These are phyloP conservation scores for Endocarpon pusillum DNA, from an alignment of 495 filamentous ascomycete genomes.

Conservation along the genomic window DNA sequence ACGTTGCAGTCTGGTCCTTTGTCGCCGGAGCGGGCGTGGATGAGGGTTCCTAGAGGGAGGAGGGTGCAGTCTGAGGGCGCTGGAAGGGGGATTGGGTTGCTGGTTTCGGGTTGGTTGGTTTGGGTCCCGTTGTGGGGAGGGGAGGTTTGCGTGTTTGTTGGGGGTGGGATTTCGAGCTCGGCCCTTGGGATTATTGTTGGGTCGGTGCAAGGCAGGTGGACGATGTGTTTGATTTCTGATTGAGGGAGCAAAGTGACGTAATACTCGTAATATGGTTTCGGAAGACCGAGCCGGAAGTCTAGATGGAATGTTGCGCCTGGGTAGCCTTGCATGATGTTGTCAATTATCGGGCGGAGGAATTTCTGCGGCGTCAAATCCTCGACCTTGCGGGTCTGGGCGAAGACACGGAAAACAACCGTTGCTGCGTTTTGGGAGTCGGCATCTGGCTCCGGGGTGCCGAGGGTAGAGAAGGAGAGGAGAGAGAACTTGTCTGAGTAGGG, in stretches of 20 bases:
- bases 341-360: conserved; percentile 22
- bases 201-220: conserved; percentile 10
- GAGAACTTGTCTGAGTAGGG: conserved; percentile 12
- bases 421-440: conserved; percentile 19
- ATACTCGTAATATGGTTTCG: conserved; percentile 23
- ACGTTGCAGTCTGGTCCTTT: conserved; percentile 36
- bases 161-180: conserved; percentile 1
- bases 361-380: conserved; percentile 18
- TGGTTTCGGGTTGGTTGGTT: conserved; percentile 17
- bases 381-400: conserved; percentile 20
- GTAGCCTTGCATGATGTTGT: conserved; percentile 27
- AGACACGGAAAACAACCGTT: conserved; percentile 22
- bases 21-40: conserved; percentile 34
- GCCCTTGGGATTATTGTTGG: neutral
- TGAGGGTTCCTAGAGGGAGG: conserved; percentile 29
- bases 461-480: conserved; percentile 17
- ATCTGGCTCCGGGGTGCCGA: conserved; percentile 16
- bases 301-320: conserved; percentile 26
- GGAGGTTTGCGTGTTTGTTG: neutral
- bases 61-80: conserved; percentile 23
- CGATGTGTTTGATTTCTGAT: conserved; percentile 19
- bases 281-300: conserved; percentile 22
- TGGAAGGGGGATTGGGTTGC: conserved; percentile 9
- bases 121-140: conserved; percentile 10
- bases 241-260: conserved; percentile 27